Evolutionary conservation across 2,329 filamentous ascomycete species (phyloP).

Genomic region (Hypomyces perniciosus): DNA sequence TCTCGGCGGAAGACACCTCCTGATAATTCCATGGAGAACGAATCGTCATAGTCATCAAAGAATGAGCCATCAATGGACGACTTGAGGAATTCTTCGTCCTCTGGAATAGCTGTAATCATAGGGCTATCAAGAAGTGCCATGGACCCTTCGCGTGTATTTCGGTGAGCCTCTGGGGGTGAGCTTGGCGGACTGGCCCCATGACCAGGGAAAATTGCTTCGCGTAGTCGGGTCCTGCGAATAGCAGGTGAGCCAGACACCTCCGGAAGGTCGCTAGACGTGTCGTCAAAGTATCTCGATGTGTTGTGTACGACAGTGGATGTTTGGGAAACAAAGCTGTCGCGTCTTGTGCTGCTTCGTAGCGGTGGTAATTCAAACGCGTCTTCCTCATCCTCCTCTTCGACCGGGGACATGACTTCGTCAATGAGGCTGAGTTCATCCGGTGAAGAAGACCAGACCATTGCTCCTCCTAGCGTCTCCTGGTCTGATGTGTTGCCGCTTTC

Average conservation of each 20-base stretch:
- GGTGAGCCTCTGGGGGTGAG: constrained; percentile 36
- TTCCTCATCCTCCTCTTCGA: constrained; percentile 18
- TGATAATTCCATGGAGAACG: constrained; percentile 26
- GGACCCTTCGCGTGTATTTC: constrained; percentile 18
- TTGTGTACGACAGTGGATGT: constrained; percentile 35
- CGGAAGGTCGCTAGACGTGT: constrained; percentile 36
- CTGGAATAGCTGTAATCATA: constrained; percentile 35
- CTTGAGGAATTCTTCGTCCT: constrained; percentile 35
- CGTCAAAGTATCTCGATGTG: constrained; percentile 32
- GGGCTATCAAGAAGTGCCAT: constrained; percentile 41
- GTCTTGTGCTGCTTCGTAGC: constrained; percentile 25
- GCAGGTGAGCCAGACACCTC: constrained; percentile 41
- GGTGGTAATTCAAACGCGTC: constrained; percentile 33
- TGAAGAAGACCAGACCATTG: background rate
- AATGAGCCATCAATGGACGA: constrained; percentile 40
- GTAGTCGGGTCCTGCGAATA: constrained; percentile 24
- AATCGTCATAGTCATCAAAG: constrained; percentile 42
- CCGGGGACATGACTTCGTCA: constrained; percentile 15
- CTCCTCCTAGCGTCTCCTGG: background rate
- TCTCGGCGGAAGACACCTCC: constrained; percentile 23
- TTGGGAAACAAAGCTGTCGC: constrained; percentile 28
- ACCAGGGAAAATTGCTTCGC: constrained; percentile 30
- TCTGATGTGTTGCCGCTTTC: background rate
- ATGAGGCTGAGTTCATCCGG: constrained; percentile 12
- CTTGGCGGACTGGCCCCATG: constrained; percentile 40